Evolutionary conservation across 495 filamentous ascomycete species (phyloP), one percentile per base, ranked within the genome.

Genomic region (Astrothelium subdiscretum): DNA sequence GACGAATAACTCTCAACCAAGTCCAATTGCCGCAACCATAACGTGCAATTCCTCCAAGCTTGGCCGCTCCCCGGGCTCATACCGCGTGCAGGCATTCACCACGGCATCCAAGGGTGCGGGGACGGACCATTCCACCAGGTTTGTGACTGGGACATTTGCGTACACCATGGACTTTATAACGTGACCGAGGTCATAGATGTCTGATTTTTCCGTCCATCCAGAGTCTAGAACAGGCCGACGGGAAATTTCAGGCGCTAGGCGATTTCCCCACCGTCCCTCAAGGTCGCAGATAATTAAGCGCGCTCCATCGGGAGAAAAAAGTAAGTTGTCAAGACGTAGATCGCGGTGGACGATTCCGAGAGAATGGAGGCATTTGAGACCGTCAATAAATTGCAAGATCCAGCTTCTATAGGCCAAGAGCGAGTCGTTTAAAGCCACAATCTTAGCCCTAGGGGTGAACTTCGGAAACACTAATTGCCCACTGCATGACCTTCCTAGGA

Each of bases 341-440:
- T 72, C 70, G 22, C 69, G 69, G 52, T 72, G 70, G 12, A 72
- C 65, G 59, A 72, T 72, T 65, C 43, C 43, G 32, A 67, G 38
- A 0, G 69, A 67, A 44, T 73, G 71, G 11, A 73, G 64, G 24
- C 57, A 61, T n/a, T 40, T 31, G 57, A 68, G 32, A 18, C 38
- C 66, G 8, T 43, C 15, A 40, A 68, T 67, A 1, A 68, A 2
- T 24, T 68, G 66, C 32, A 67, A 29, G 42, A 68, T 65, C 66
- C 66, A 68, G 31, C 32, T 12, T 32, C 68, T 68, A 62, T 68
- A 68, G 20, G 5, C 31, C 3, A 22, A 35, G 3, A 65, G 24
- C 0, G 66, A 31, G 31, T 22, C 31, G 48, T 58, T 2, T 22
- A 63, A 35, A n/a, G n/a, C n/a, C n/a, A 38, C 64, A 35, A 61